Evolutionary conservation across 129 eudicot species (phyloP).

Genomic region (Pulicaria dysenterica): DNA sequence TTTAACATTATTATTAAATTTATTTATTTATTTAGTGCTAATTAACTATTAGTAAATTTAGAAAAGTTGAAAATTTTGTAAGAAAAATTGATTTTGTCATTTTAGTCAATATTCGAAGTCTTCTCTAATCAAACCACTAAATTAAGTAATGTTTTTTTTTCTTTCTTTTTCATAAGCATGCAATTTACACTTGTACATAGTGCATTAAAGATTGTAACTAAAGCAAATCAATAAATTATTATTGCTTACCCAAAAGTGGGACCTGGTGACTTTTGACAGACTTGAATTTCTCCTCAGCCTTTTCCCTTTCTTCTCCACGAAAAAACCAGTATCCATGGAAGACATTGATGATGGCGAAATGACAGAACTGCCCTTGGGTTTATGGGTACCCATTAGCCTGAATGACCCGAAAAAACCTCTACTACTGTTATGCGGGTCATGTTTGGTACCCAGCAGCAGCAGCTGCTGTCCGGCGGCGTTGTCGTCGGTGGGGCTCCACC

Average conservation of each 20-base stretch:
- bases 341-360: constrained; percentile 38
- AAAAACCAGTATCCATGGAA: constrained; percentile 20
- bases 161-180: neutral
- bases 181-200: neutral
- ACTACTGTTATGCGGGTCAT: constrained; percentile 15
- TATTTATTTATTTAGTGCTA: no score
- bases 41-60: no score
- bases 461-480: constrained; percentile 9
- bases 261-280: constrained; percentile 43
- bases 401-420: constrained; percentile 52
- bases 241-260: constrained; percentile 71
- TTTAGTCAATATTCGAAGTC: no score
- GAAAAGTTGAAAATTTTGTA: no score
- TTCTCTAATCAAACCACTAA: neutral
- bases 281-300: constrained; percentile 48
- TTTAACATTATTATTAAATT: no score
- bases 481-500: constrained; percentile 11
- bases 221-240: neutral
- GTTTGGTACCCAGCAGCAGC: constrained; percentile 24
- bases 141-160: no score
- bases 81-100: no score
- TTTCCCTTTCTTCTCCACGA: constrained; percentile 34
- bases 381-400: constrained; percentile 25
- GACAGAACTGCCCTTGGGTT: constrained; percentile 44
- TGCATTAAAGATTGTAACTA: neutral